Evolutionary conservation across 2,329 filamentous ascomycete genomes (phyloP).

Genomic region (Penicillium occitanis): DNA sequence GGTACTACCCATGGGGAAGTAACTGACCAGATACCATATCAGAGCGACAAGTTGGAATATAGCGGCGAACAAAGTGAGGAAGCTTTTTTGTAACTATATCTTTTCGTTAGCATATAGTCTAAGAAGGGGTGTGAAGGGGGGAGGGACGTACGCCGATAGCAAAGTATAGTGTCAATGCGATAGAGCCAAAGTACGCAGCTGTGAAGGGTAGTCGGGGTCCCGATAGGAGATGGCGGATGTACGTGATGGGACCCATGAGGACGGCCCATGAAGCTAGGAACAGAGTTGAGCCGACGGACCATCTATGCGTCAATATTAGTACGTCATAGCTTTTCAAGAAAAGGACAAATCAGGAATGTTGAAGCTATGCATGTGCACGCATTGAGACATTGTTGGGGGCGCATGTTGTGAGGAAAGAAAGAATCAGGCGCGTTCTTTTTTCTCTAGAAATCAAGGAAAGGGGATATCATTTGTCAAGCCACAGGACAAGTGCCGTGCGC

Average conservation of each 20-base stretch:
- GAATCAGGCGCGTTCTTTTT: constrained; percentile 16
- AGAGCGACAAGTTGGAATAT: constrained; percentile 80
- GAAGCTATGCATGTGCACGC: background rate
- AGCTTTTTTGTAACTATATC: constrained; percentile 71
- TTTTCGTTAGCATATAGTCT: background rate
- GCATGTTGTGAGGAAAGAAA: background rate
- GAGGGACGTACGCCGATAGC: constrained; percentile 73
- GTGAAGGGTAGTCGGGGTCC: constrained; percentile 86
- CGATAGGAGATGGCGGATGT: constrained; percentile 80
- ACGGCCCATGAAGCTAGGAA: constrained; percentile 92
- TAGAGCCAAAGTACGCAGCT: constrained; percentile 90
- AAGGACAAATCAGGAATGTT: background rate
- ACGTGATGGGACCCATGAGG: constrained; percentile 85
- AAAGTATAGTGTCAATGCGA: constrained; percentile 86
- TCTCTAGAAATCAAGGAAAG: background rate
- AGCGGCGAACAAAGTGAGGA: constrained; percentile 81
- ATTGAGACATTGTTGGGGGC: background rate
- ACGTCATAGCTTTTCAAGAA: background rate
- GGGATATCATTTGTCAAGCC: constrained; percentile 16
- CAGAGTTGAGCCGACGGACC: constrained; percentile 87
- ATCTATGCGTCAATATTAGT: constrained; percentile 57
- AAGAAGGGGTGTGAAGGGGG: constrained; percentile 14
- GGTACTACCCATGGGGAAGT: constrained; percentile 94
- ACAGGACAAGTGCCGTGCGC: constrained; percentile 14
- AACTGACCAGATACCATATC: constrained; percentile 92